phyloP scores from a whole-genome alignment of 495 filamentous ascomycete species.

The Usnea hakonensis region DNA sequence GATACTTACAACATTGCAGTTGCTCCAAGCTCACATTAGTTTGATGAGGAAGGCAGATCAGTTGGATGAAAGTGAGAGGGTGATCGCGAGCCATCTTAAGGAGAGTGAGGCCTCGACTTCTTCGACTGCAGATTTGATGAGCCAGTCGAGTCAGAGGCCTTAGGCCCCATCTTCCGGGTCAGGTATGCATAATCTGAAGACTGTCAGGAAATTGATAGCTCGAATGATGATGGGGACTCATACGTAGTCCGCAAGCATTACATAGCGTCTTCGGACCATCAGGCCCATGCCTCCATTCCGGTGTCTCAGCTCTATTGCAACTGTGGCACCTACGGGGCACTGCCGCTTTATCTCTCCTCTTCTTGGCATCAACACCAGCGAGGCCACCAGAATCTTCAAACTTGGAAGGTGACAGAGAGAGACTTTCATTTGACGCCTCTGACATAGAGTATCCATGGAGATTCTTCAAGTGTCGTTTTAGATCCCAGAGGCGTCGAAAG shows the following conservation, averaged over 20 bases:
- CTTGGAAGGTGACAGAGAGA: no score
- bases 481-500: no score
- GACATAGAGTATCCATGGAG: no score
- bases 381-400: no score
- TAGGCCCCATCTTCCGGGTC: slow-evolving; percentile 73
- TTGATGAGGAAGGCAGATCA: no score
- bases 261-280: slow-evolving; percentile 94
- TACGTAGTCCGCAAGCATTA: slow-evolving; percentile 89
- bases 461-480: no score
- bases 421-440: no score
- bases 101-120: slow-evolving; percentile 26
- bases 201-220: slow-evolving; percentile 17
- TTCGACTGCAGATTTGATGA: slow-evolving; percentile 47
- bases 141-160: slow-evolving; percentile 36
- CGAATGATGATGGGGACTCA: slow-evolving; percentile 13
- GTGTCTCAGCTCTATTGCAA: slow-evolving; percentile 94
- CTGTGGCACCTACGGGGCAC: slow-evolving; percentile 99
- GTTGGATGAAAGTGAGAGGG: neutral
- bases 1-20: neutral
- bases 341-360: no score
- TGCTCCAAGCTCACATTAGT: no score
- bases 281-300: slow-evolving; percentile 96
- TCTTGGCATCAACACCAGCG: no score
- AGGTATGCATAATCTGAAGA: slow-evolving; percentile 79
- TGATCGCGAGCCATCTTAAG: neutral